Conservation (phyloP, 2,329 filamentous ascomycete genomes). For the Didymella exigua region DNA sequence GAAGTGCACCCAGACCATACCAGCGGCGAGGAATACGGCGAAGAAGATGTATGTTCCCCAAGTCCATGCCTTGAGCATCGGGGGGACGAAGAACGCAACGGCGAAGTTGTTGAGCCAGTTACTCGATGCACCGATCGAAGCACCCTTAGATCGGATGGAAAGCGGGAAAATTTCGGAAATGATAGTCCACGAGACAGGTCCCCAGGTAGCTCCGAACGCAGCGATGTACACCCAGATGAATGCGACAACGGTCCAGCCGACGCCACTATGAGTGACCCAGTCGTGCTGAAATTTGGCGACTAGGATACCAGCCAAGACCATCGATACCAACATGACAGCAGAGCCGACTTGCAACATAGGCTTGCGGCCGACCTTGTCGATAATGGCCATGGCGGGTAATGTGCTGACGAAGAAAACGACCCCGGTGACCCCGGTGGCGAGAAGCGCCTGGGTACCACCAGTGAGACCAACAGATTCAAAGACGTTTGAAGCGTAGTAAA, state of each 20-base stretch:
- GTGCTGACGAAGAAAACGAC: conserved; percentile 64
- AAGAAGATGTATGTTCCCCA: conserved; percentile 51
- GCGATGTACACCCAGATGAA: conserved; percentile 43
- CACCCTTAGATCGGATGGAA: conserved; percentile 46
- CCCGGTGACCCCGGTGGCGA: conserved; percentile 66
- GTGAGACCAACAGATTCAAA: conserved; percentile 65
- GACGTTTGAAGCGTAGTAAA: conserved; percentile 64
- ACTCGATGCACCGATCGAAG: conserved; percentile 43
- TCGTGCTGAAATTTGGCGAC: conserved; percentile 38
- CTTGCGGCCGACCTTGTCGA: conserved; percentile 63
- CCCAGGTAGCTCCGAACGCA: conserved; percentile 39
- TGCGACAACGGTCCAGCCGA: conserved; percentile 37
- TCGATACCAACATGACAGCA: conserved; percentile 44
- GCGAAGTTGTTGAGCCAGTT: conserved; percentile 51
- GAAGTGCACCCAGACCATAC: conserved; percentile 36
- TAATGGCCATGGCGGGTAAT: conserved; percentile 61
- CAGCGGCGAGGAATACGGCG: conserved; percentile 34
- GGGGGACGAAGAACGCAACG: conserved; percentile 43
- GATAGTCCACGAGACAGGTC: conserved; percentile 36
- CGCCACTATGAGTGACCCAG: conserved; percentile 26
- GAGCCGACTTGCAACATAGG: conserved; percentile 61
- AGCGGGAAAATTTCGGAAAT: conserved; percentile 47
- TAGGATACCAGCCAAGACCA: conserved; percentile 36
- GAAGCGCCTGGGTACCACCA: conserved; percentile 59
- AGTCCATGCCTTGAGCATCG: conserved; percentile 42